phyloP scores from a whole-genome alignment of 2,329 filamentous ascomycete genomes.

The Ascochyta lentis region DNA sequence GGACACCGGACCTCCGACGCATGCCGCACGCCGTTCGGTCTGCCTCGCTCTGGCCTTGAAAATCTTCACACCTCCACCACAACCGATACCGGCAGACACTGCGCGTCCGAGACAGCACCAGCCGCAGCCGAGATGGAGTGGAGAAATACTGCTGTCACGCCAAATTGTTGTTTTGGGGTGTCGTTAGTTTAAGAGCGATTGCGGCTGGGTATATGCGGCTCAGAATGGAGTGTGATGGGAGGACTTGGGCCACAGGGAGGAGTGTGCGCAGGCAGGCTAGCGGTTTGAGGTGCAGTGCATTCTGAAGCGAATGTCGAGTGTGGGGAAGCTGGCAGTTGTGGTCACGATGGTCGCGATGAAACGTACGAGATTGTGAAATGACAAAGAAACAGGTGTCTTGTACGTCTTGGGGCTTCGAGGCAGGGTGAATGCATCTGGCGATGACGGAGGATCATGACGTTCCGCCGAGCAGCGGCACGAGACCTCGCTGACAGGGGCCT shows the following conservation, averaged over 20 bases:
- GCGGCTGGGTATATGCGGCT: constrained; percentile 16
- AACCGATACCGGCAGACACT: constrained; percentile 16
- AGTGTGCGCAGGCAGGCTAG: constrained; percentile 7
- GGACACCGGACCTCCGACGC: constrained; percentile 3
- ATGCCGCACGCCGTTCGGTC: constrained; percentile 17
- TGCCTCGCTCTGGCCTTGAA: constrained; percentile 13
- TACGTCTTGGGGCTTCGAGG: not conserved
- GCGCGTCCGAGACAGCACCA: constrained; percentile 9
- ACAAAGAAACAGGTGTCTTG: not conserved
- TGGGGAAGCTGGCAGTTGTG: constrained; percentile 12
- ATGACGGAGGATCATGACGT: constrained; percentile 13
- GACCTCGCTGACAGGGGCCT: constrained; percentile 2
- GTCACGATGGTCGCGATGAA: constrained; percentile 17
- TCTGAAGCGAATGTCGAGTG: constrained; percentile 7
- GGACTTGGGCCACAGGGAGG: not conserved
- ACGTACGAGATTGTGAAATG: not conserved
- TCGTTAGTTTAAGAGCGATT: constrained; percentile 17
- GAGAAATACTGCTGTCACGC: constrained; percentile 17
- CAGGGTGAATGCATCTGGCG: not conserved
- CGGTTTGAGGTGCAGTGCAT: constrained; percentile 9
- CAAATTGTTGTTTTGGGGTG: constrained; percentile 8
- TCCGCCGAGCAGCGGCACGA: constrained; percentile 6
- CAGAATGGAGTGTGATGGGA: not conserved
- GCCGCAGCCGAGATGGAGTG: constrained; percentile 13
- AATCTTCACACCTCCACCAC: constrained; percentile 9